Base-by-base conservation (phyloP, 2,329 filamentous ascomycete species). In the Penicillium sp. region DNA sequence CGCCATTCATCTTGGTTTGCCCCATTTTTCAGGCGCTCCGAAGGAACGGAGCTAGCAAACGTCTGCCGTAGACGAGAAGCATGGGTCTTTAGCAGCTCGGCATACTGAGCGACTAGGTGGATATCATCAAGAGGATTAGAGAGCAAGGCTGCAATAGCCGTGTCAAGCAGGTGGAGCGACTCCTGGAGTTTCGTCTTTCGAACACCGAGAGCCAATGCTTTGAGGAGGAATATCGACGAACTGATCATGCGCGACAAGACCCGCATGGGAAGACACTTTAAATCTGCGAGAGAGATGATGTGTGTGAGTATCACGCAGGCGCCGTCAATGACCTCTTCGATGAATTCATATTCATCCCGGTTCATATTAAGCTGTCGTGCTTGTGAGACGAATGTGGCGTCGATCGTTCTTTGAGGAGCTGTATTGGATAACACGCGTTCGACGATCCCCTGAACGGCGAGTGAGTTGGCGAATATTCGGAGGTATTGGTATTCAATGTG, bases 41-140 rank as follows among this genome's bases (percentile, higher is more conserved):
- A n/a, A 9, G 15, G 45, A 11, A 19, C 17, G 23, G 46, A 49
- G 29, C 55, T 57, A 15, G 46, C 21, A 30, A 57, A 57, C 17
- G 55, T 57, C 29, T 57, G 46, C 9, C 55, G 55, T 45, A 57
- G 31, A 15, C 55, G 55, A 30, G 55, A 57, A 15, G 41, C 55
- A 44, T 57, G 46, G 7, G 55, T 57, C 19, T 57, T 49, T 2
- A 57, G 46, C 23, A 57, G 30, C 30, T 46, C 47, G 7, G 55
- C n/a, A 81, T 88, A 19, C 84, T 84, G 0, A 80, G 86, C 29
- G 72, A 85, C 23, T 86, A 86, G 66, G 71, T 88, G 7, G 48
- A 51, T 45, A 79, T 86, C 59, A 82, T 89, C 51, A 73, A 57
- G 31, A 6, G 29, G 55, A 8, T 57, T 49, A 1, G 45, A 57